phyloP scores from a whole-genome alignment of 257 asterid genomes.

The Verbascum thapsus region DNA sequence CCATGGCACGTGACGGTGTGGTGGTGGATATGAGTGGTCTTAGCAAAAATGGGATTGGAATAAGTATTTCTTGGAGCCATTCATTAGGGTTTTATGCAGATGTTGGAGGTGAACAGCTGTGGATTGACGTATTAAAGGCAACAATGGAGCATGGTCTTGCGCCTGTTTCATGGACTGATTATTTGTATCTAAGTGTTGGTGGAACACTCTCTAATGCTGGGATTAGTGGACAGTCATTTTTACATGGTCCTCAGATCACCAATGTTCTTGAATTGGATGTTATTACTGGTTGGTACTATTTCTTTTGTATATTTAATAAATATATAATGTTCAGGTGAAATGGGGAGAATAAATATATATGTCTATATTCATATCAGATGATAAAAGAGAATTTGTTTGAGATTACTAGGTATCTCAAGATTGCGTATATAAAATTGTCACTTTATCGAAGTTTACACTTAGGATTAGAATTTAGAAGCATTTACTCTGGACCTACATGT shows the following conservation, averaged over 20 bases:
- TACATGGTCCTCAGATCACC: conserved; percentile 72
- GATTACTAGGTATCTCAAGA: conserved; percentile 29
- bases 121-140: conserved; percentile 58
- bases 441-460: not conserved
- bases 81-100: conserved; percentile 57
- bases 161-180: conserved; percentile 76
- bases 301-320: no score
- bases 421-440: conserved; percentile 22
- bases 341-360: not conserved
- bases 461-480: conserved; percentile 13
- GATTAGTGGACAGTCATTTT: conserved; percentile 69
- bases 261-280: conserved; percentile 70
- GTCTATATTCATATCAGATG: not conserved
- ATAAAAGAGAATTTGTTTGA: conserved; percentile 9
- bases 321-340: not conserved
- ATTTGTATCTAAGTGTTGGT: conserved; percentile 64
- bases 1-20: conserved; percentile 62
- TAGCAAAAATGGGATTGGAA: conserved; percentile 19
- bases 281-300: conserved; percentile 81
- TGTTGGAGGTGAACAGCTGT: conserved; percentile 67
- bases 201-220: conserved; percentile 84
- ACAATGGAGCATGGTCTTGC: conserved; percentile 50
- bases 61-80: conserved; percentile 51
- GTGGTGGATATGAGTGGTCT: conserved; percentile 65
- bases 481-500: not conserved